Percentiles rank a stretch among this genome's conserved stretches.
Evolutionary conservation across 352 stramenopile species (phyloP).

Genomic region (Globisporangium nunn): DNA sequence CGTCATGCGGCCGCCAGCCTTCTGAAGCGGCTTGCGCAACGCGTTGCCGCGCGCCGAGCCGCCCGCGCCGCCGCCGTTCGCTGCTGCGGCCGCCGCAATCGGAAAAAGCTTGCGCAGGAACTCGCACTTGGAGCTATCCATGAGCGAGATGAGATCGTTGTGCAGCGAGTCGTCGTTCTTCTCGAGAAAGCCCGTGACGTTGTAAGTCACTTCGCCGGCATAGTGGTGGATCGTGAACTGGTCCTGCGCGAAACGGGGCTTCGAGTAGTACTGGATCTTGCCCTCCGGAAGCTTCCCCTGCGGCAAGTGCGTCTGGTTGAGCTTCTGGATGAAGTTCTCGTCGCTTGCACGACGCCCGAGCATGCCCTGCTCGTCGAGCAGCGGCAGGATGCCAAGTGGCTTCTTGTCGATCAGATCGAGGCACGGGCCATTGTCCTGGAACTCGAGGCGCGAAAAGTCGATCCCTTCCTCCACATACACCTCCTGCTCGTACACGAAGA

Average conservation of each 20-base stretch:
- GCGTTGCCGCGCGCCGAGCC: constrained; percentile 30
- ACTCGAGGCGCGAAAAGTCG: constrained; percentile 87
- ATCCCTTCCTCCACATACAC: constrained; percentile 97
- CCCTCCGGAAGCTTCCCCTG: constrained; percentile 74
- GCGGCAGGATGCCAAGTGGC: constrained; percentile 84
- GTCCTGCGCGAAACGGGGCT: constrained; percentile 83
- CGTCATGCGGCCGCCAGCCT: constrained; percentile 84
- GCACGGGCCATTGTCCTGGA: constrained; percentile 91
- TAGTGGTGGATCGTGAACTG: constrained; percentile 97
- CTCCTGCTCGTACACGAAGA: constrained; percentile 96
- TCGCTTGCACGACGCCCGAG: constrained; percentile 87
- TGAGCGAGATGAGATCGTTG: constrained; percentile 84
- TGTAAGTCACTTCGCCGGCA: constrained; percentile 95
- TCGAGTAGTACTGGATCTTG: constrained; percentile 78
- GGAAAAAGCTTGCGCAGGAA: constrained; percentile 78
- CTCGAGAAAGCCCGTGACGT: constrained; percentile 93
- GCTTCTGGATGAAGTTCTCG: constrained; percentile 89
- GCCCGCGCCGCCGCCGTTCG: constrained; percentile 12
- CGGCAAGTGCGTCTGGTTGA: constrained; percentile 84
- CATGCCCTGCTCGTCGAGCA: constrained; percentile 96
- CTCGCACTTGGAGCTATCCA: constrained; percentile 79
- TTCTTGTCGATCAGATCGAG: constrained; percentile 93
- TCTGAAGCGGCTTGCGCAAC: constrained; percentile 57
- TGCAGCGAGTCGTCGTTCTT: constrained; percentile 98
- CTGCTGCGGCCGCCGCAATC: constrained; percentile 27